Base-by-base conservation (phyloP, 148 eudicot species). In the Linanthus parryae region DNA sequence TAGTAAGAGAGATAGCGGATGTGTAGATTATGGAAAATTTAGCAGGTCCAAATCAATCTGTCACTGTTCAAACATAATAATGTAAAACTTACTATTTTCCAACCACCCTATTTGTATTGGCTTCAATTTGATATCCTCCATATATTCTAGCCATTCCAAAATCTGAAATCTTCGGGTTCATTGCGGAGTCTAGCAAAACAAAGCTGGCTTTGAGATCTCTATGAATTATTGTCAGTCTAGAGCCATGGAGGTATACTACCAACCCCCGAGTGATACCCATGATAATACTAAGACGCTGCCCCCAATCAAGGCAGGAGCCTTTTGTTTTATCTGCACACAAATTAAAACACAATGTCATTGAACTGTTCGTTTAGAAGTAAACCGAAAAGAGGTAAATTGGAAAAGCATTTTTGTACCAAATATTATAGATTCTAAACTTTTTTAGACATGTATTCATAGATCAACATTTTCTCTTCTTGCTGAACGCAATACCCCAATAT, bases 41-140 rank as follows among this genome's bases (percentile, higher is more conserved):
- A n/a, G n/a, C n/a, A n/a, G n/a, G n/a, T n/a, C n/a, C n/a, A n/a
- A n/a, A n/a, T n/a, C n/a, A n/a, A n/a, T n/a, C n/a, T n/a, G n/a
- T n/a, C n/a, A n/a, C n/a, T n/a, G n/a, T n/a, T n/a, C n/a, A n/a
- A n/a, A n/a, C n/a, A n/a, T n/a, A n/a, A n/a, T n/a, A n/a, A n/a
- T n/a, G n/a, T n/a, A n/a, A n/a, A n/a, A 48, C 52, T 48, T 48
- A 48, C 52, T 48, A 48, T 48, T 33, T 48, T 27, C 52, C 52
- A 25, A 48, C 52, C 14, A 48, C 52, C 16, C 52, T 48, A 48
- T 48, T 48, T 5, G 52, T 48, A 21, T 48, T 48, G 26, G 52
- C 52, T 48, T 48, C 52, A 20, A 48, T 48, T 35, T 48, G 52
- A 17, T 48, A 33, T 14, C 52, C 52, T 26, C 52, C 52, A 15